Evolutionary conservation across 495 filamentous ascomycete species (phyloP).

Genomic region (Pyronema domesticum): DNA sequence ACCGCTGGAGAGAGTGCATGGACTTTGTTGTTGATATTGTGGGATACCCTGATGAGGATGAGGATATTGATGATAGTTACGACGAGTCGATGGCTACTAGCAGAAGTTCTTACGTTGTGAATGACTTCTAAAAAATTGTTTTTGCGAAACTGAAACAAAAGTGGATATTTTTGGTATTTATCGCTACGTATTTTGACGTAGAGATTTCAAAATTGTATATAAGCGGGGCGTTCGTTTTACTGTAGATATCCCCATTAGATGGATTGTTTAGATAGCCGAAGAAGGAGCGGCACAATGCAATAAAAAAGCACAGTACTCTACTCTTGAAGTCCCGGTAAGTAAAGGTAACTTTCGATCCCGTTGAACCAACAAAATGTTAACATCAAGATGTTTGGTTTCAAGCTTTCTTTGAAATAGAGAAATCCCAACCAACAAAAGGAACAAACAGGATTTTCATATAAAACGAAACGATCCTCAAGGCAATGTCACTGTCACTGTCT

Average conservation of each 20-base stretch:
- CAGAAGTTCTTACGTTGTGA: not conserved
- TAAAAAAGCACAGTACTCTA: too few relatives aligned
- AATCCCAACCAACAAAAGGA: too few relatives aligned
- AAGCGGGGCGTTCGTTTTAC: not conserved
- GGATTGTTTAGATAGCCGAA: too few relatives aligned
- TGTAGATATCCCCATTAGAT: not conserved
- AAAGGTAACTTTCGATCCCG: too few relatives aligned
- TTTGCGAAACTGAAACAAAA: not conserved
- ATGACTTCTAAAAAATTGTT: not conserved
- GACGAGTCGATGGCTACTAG: not conserved
- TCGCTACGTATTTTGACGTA: not conserved
- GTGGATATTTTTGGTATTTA: not conserved
- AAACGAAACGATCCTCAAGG: too few relatives aligned
- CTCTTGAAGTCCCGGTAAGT: too few relatives aligned
- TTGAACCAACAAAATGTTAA: too few relatives aligned
- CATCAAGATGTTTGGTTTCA: too few relatives aligned
- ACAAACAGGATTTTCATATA: too few relatives aligned
- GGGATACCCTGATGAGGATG: not conserved
- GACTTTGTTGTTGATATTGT: constrained; percentile 2
- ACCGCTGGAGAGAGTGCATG: constrained; percentile 11
- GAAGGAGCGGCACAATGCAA: too few relatives aligned
- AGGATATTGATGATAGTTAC: not conserved
- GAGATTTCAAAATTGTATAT: not conserved
- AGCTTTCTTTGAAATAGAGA: too few relatives aligned
- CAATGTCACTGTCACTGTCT: too few relatives aligned